phyloP scores from a whole-genome alignment of 2,329 filamentous ascomycete genomes.

The Aspergillus ochraceus region DNA sequence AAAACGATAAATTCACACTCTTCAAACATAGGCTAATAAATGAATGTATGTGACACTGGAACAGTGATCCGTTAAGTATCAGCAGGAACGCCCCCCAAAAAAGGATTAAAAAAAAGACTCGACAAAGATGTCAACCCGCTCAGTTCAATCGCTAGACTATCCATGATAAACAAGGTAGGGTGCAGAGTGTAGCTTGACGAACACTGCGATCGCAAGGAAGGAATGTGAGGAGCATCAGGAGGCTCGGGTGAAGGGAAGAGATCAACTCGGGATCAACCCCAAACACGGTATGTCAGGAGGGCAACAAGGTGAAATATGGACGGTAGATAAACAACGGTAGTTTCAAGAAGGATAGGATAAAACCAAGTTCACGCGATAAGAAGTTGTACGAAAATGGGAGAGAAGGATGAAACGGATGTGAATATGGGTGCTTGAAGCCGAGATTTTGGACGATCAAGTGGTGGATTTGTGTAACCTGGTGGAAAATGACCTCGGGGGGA shows the following conservation, averaged over 20 bases:
- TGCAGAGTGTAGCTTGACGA: conserved; percentile 16
- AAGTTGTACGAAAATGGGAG: neutral
- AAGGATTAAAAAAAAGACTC: conserved; percentile 12
- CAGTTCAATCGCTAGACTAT: conserved; percentile 33
- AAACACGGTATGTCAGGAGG: neutral
- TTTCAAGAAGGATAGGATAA: conserved; percentile 8
- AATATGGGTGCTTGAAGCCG: conserved; percentile 6
- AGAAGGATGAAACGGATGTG: neutral
- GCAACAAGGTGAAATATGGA: conserved; percentile 2
- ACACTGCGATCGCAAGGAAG: conserved; percentile 11
- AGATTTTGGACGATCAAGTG: conserved; percentile 5
- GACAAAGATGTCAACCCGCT: conserved; percentile 28
- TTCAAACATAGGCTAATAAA: conserved; percentile 13
- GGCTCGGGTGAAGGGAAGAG: conserved; percentile 2
- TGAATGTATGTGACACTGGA: conserved; percentile 22
- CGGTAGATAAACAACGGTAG: conserved; percentile 2
- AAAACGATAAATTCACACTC: conserved; percentile 15
- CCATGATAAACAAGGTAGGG: conserved; percentile 25
- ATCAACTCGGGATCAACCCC: neutral
- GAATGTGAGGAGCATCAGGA: conserved; percentile 16
- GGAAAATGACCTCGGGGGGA: neutral
- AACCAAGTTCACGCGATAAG: conserved; percentile 11
- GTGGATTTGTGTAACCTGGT: neutral
- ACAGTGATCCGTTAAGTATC: conserved; percentile 9
- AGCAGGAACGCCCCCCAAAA: conserved; percentile 20